Evolutionary conservation across 2,329 filamentous ascomycete genomes (phyloP).

Genomic region (Iodosphaeria phyllophila): DNA sequence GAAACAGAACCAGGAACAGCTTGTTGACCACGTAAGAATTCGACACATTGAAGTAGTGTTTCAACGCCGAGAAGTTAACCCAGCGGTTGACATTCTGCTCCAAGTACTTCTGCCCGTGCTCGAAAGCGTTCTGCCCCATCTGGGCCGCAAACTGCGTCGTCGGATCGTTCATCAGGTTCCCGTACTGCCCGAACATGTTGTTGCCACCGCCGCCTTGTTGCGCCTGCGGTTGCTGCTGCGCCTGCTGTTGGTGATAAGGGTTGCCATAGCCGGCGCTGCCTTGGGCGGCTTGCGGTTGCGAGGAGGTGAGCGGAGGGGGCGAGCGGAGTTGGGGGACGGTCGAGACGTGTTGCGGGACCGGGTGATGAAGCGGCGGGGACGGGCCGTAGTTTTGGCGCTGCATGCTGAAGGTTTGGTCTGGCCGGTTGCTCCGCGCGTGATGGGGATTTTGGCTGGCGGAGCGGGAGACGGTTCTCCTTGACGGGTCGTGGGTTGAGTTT

Average conservation of each 20-base stretch:
- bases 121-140: slow-evolving; percentile 80
- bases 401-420: slow-evolving; percentile 35
- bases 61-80: slow-evolving; percentile 80
- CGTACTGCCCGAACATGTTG: slow-evolving; percentile 54
- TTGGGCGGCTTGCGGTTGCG: slow-evolving; percentile 51
- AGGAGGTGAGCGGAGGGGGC: slow-evolving; percentile 60
- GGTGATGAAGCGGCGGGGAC: slow-evolving; percentile 89
- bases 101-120: slow-evolving; percentile 81
- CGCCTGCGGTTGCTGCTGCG: background rate
- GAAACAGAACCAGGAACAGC: slow-evolving; percentile 82
- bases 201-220: slow-evolving; percentile 24
- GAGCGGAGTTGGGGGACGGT: slow-evolving; percentile 94
- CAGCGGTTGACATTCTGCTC: slow-evolving; percentile 73
- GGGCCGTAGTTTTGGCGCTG: slow-evolving; percentile 72
- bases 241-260: slow-evolving; percentile 47
- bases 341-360: slow-evolving; percentile 94
- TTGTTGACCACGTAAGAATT: slow-evolving; percentile 95
- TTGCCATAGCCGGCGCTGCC: slow-evolving; percentile 52
- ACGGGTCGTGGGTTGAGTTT: too few relatives aligned
- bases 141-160: slow-evolving; percentile 90
- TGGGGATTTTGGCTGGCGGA: background rate
- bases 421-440: background rate
- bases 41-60: slow-evolving; percentile 98
- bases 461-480: background rate
- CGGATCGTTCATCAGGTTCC: slow-evolving; percentile 89